Percentiles rank a stretch among this genome's conserved stretches.
These are phyloP conservation scores for Euphorbia lathyris DNA, from an alignment of 345 rosid genomes.

Conservation along the genomic window DNA sequence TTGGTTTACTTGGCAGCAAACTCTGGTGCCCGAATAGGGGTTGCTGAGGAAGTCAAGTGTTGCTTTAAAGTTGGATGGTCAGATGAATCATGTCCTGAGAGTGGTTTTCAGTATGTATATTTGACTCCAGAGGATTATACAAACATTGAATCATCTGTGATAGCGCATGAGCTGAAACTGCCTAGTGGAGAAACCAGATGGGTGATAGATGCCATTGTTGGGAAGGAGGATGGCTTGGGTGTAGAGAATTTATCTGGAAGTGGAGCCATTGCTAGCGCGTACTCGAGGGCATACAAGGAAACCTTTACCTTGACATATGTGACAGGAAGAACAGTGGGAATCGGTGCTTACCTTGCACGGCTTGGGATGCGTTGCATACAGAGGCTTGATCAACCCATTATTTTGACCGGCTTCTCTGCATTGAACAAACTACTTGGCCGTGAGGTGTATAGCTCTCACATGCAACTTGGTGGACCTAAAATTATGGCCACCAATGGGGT, in stretches of 20 bases:
- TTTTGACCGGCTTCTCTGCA: slow-evolving; percentile 96
- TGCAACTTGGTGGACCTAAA: slow-evolving; percentile 99
- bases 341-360: slow-evolving; percentile 98
- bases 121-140: slow-evolving; percentile 73
- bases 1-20: slow-evolving; percentile 95
- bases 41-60: slow-evolving; percentile 90
- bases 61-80: slow-evolving; percentile 96
- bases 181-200: slow-evolving; percentile 75
- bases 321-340: slow-evolving; percentile 94
- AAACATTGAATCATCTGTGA: slow-evolving; percentile 68
- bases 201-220: slow-evolving; percentile 91
- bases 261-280: slow-evolving; percentile 98
- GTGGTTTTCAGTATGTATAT: slow-evolving; percentile 88
- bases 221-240: slow-evolving; percentile 95
- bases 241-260: slow-evolving; percentile 96
- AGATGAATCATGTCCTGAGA: slow-evolving; percentile 78
- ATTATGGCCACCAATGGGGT: slow-evolving; percentile 99
- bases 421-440: slow-evolving; percentile 98
- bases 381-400: slow-evolving; percentile 97
- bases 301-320: slow-evolving; percentile 94
- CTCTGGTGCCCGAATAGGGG: slow-evolving; percentile 98
- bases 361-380: slow-evolving; percentile 99
- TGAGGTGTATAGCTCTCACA: slow-evolving; percentile 99
- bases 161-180: slow-evolving; percentile 84
- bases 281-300: slow-evolving; percentile 94